Percentiles rank a stretch among this genome's conserved stretches.
These are phyloP conservation scores for Acanthamoeba sp. DNA, from an alignment of 208 protist species.

Conservation along the genomic window DNA sequence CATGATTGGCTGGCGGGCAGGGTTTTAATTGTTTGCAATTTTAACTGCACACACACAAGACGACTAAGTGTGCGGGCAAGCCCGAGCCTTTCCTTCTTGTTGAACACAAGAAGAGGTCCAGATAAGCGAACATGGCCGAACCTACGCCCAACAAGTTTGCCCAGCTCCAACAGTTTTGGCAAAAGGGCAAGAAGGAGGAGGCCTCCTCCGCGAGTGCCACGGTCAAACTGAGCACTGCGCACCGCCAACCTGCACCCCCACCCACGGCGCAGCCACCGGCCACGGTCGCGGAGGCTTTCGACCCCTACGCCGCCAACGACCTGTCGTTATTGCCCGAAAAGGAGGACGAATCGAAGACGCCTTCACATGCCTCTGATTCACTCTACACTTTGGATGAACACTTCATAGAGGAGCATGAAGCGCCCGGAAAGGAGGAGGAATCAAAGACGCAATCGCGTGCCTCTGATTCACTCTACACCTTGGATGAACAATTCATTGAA, in stretches of 20 bases:
- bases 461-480: neutral
- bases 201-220: neutral
- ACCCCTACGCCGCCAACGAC: neutral
- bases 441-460: neutral
- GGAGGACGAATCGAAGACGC: neutral
- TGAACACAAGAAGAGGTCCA: no score
- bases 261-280: neutral
- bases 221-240: neutral
- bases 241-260: neutral
- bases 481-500: neutral
- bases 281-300: neutral
- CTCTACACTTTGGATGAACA: neutral
- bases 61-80: no score
- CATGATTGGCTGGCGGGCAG: no score
- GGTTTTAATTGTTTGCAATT: no score
- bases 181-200: conserved; percentile 25
- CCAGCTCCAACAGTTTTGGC: neutral
- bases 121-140: neutral
- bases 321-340: neutral
- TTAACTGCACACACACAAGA: no score
- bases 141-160: conserved; percentile 1
- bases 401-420: neutral
- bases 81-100: no score
- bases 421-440: neutral
- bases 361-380: neutral